These are phyloP conservation scores for Aspergillus aculeatus DNA, from an alignment of 2,329 filamentous ascomycete species.

Conservation along the genomic window DNA sequence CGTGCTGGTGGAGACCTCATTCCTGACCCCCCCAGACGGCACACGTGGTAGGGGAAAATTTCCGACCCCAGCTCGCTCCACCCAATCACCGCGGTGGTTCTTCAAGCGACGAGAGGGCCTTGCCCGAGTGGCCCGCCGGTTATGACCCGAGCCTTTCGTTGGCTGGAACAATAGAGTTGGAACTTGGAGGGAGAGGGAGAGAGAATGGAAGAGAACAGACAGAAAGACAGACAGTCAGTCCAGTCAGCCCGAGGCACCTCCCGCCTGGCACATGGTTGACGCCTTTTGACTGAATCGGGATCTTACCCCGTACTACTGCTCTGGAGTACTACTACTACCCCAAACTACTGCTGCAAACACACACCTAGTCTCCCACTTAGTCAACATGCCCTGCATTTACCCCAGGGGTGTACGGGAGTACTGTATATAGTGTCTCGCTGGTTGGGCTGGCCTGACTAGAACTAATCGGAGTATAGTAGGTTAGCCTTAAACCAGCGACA, in stretches of 20 bases:
- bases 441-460: too few relatives aligned
- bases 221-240: too few relatives aligned
- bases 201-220: too few relatives aligned
- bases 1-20: background rate
- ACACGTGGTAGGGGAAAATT: conserved; percentile 1
- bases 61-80: background rate
- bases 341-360: too few relatives aligned
- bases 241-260: background rate
- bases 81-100: background rate
- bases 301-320: background rate
- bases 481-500: too few relatives aligned
- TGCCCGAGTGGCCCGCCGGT: conserved; percentile 14
- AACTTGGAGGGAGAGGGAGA: too few relatives aligned
- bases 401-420: too few relatives aligned
- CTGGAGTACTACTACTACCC: too few relatives aligned
- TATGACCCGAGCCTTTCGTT: conserved; percentile 27
- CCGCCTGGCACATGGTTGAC: background rate
- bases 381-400: background rate
- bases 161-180: conserved; percentile 10
- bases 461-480: too few relatives aligned
- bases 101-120: background rate
- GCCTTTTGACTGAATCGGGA: background rate
- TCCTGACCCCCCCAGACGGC: background rate
- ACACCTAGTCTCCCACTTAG: too few relatives aligned
- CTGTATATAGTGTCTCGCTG: too few relatives aligned